phyloP scores from a whole-genome alignment of 148 eudicot species.

The Rhododendron ferrugineum region DNA sequence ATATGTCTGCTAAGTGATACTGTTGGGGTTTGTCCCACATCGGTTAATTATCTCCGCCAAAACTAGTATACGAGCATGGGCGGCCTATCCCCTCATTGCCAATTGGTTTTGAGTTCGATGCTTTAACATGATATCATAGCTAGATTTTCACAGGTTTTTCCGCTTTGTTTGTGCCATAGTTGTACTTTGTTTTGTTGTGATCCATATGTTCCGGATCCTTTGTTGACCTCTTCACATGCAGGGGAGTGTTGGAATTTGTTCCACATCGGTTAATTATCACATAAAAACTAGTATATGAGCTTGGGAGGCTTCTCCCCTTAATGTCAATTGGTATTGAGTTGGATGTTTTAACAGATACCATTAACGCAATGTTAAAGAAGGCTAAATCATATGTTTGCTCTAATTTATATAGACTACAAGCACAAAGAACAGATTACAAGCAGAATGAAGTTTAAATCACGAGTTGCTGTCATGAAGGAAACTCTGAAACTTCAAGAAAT shows the following conservation, averaged over 20 bases:
- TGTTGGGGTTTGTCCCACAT: neutral
- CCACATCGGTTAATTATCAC: neutral
- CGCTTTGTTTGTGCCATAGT: neutral
- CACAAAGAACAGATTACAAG: neutral
- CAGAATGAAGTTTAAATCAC: neutral
- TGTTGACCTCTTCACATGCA: too few relatives aligned
- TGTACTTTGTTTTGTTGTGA: neutral
- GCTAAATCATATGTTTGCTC: neutral
- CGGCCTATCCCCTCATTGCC: neutral
- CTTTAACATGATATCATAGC: too few relatives aligned
- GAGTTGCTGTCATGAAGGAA: neutral
- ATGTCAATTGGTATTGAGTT: neutral
- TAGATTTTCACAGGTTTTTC: neutral
- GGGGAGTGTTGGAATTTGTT: neutral
- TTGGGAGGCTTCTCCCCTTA: neutral
- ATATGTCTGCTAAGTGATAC: neutral
- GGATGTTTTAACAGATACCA: neutral
- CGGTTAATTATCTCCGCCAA: neutral
- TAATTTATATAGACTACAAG: neutral
- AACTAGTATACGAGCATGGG: neutral
- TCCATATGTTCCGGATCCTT: too few relatives aligned
- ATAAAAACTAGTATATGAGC: neutral
- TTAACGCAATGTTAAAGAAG: neutral
- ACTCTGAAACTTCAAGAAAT: neutral
- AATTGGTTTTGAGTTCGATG: neutral